Base-by-base conservation (phyloP, 1,139 yeast genomes). In the Diutina catenulata region DNA sequence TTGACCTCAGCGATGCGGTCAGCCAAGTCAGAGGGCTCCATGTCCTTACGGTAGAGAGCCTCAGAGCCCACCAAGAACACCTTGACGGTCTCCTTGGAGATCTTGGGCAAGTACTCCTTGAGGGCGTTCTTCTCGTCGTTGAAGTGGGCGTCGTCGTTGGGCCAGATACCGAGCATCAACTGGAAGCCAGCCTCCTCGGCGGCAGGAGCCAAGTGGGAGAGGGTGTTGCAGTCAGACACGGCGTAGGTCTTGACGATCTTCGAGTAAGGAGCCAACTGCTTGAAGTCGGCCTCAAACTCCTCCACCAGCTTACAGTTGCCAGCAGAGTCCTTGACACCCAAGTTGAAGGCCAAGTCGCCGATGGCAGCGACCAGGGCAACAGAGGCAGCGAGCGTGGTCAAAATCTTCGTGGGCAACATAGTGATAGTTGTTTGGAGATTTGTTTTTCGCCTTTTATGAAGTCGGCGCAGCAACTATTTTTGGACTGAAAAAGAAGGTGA, bases 51-150 rank as follows among this genome's bases (percentile, higher is more conserved):
- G 72, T 86, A 86, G 49, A 87, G 68, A 43, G 94, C 88, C 68
- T 87, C 96, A 25, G 95, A 84, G 47, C 95, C 95, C 47, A 87
- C 95, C 40, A 82, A 67, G 63, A 87, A 68, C 31, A 76, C 81
- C 51, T 76, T 74, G 51, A 86, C 70, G 45, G 87, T 74, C 41
- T 73, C 66, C 43, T 69, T 69, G 41, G 87, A 79, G 47, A 84
- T 68, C 29, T 52, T 61, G 49, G 95, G 94, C 57, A 87, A 71
- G 59, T 79, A 77, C n/a, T 60, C 44, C 45, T 64, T 49, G 52
- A 86, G 68, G 33, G 95, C 94, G 26, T 57, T 53, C 57, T 80
- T 72, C 62, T 87, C 96, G 6, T 65, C 77, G 29, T 58, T 61
- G 54, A 69, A 86, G 57, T 83, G 93, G 40, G 76, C 57, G 40